Percentiles rank a stretch among this genome's conserved stretches.
phyloP scores from a whole-genome alignment of 2,329 filamentous ascomycete genomes.

The Alternaria alternata region DNA sequence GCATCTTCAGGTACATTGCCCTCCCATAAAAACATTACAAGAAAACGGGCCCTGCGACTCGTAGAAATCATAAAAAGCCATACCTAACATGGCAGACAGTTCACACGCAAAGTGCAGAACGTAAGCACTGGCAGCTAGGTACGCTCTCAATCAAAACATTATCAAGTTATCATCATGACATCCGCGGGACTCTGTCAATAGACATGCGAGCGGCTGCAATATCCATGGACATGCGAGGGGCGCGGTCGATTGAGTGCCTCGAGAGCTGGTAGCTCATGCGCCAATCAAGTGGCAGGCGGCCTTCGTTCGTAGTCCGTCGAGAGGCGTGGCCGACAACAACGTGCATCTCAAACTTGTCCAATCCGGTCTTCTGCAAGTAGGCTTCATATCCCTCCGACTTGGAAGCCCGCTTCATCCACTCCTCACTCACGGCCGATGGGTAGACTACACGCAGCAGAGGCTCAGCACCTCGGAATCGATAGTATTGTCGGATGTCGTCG shows the following conservation, averaged over 20 bases:
- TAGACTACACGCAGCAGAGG: constrained; percentile 24
- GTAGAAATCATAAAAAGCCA: constrained; percentile 1
- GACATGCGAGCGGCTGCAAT: constrained; percentile 18
- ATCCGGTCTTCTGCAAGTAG: constrained; percentile 15
- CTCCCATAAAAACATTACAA: constrained; percentile 12
- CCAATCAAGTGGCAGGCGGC: constrained; percentile 22
- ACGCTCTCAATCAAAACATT: constrained; percentile 5
- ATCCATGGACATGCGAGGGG: constrained; percentile 16
- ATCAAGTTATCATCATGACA: constrained; percentile 11
- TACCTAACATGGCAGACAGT: background rate
- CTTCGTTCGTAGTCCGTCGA: constrained; percentile 17
- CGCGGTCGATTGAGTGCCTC: constrained; percentile 13
- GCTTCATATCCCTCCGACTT: constrained; percentile 21
- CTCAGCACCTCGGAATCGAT: constrained; percentile 25
- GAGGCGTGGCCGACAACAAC: constrained; percentile 23
- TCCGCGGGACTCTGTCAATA: constrained; percentile 9
- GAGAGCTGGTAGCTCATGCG: constrained; percentile 20
- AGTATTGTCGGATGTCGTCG: constrained; percentile 23
- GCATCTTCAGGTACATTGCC: background rate
- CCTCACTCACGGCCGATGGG: constrained; percentile 16
- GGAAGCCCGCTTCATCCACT: constrained; percentile 23
- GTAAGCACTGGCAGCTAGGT: background rate
- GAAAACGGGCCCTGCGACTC: background rate
- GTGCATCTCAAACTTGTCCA: constrained; percentile 20
- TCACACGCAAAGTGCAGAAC: background rate